Conservation (phyloP, 179 eudicot genomes). For the Silene noctiflora region DNA sequence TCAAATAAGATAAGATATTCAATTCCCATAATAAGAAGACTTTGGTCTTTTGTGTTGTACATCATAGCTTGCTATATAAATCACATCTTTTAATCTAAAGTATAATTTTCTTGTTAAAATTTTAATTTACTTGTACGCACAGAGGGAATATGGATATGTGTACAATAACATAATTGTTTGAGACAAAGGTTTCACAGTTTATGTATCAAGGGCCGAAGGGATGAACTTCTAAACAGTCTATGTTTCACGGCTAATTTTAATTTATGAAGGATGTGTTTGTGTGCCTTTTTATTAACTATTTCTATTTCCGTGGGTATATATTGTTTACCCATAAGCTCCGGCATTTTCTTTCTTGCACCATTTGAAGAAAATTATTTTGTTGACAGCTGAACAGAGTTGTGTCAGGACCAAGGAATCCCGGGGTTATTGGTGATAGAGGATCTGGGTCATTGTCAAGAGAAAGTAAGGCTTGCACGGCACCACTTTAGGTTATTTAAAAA, state of each 20-base stretch:
- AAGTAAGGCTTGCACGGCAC: conserved; percentile 46
- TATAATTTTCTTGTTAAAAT: neutral
- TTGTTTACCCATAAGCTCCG: neutral
- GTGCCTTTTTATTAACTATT: neutral
- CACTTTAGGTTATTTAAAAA: neutral
- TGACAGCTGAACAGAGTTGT: conserved; percentile 76
- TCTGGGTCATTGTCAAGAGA: conserved; percentile 93
- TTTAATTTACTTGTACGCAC: neutral
- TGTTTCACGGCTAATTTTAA: neutral
- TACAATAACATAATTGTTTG: neutral
- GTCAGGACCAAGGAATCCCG: conserved; percentile 87
- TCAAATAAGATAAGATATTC: neutral
- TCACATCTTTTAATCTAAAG: neutral
- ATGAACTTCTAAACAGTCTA: neutral
- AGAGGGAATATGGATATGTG: neutral
- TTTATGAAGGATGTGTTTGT: neutral
- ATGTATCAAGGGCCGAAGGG: neutral
- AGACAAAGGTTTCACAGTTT: neutral
- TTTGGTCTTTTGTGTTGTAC: neutral
- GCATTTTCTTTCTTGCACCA: neutral
- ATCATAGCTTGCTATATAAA: neutral
- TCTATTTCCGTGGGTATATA: neutral
- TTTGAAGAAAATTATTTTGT: conserved; percentile 17
- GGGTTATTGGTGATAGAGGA: conserved; percentile 90
- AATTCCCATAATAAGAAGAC: neutral